Conservation (phyloP, 2,329 filamentous ascomycete genomes). For the Paecilomyces niveus region DNA sequence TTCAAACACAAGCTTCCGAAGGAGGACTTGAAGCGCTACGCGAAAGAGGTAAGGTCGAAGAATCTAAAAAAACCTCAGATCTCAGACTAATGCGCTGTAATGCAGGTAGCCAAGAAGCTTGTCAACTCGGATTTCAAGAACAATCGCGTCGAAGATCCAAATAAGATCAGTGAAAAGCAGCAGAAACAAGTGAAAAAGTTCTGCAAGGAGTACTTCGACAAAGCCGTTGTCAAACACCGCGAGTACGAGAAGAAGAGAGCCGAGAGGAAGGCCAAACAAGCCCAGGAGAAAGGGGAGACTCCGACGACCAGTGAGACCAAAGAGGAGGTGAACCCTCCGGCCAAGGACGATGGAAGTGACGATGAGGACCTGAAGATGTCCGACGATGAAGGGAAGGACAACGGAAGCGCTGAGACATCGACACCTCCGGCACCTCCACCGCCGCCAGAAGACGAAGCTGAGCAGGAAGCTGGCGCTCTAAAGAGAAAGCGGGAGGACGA, state of each 20-base stretch:
- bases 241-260: slow-evolving; percentile 61
- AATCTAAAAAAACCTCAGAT: not conserved
- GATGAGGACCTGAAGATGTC: slow-evolving; percentile 25
- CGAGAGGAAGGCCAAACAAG: slow-evolving; percentile 32
- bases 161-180: slow-evolving; percentile 67
- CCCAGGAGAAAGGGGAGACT: slow-evolving; percentile 14
- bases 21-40: slow-evolving; percentile 61
- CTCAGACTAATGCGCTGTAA: not conserved
- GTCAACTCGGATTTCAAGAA: slow-evolving; percentile 90
- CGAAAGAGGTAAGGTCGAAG: slow-evolving; percentile 49
- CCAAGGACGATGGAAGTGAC: slow-evolving; percentile 11
- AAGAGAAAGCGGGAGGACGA: slow-evolving; percentile 14
- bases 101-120: slow-evolving; percentile 70
- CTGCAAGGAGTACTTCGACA: slow-evolving; percentile 79
- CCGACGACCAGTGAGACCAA: slow-evolving; percentile 9
- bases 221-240: slow-evolving; percentile 69
- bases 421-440: slow-evolving; percentile 29
- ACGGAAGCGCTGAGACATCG: slow-evolving; percentile 16
- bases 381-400: slow-evolving; percentile 26
- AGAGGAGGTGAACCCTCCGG: not conserved
- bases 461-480: slow-evolving; percentile 7
- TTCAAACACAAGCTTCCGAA: slow-evolving; percentile 81
- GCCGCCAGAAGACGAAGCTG: slow-evolving; percentile 10
- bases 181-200: slow-evolving; percentile 75
- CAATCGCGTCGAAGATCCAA: slow-evolving; percentile 75